Evolutionary conservation across 1,284 basidiomycete genomes (phyloP), one percentile per base, ranked within the genome.

Genomic region (Pseudozyma sp.): DNA sequence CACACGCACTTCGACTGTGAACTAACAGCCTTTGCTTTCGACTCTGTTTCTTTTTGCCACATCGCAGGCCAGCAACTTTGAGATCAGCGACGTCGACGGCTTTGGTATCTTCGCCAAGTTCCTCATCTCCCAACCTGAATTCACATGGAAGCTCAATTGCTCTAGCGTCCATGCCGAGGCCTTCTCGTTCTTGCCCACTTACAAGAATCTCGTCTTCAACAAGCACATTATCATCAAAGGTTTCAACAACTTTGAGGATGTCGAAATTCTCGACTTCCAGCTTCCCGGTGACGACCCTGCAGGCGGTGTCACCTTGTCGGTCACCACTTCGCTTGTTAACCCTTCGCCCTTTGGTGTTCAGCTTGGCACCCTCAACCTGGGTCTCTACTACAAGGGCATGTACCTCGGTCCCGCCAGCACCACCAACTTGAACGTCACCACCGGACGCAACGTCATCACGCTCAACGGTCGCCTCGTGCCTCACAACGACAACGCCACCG

Each of bases 291-390:
- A 92, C 78, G 89, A 89, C 82, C 89, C 90, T 2, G 86, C 85
- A 0, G 91, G 91, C 48, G 92, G 92, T 38, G 90, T 93, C 78
- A 85, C 91, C 78, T 91, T 91, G 70, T 79, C 87, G 39, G 89
- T 91, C 13, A 86, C 87, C 12, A 92, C 90, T 0, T 82, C 87
- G 55, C 81, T 93, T 49, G 87, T 83, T 48, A 93, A 93, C 80
- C 88, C 89, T 19, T 92, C 91, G 89, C 90, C 92, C 1, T 93
- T 93, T 81, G 86, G 88, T 40, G 87, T 93, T 57, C 87, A 90
- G 81, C 87, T 93, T 36, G 92, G 92, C 31, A 90, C 89, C 1
- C 89, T 91, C n/a, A 85, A 89, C 8, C 90, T 93, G 72, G 88
- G 88, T 64, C 86, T 93, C 36, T 87, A 86, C 44, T 92, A 91